These are phyloP conservation scores for Physcia stellaris DNA, from an alignment of 495 filamentous ascomycete species.

Conservation along the genomic window DNA sequence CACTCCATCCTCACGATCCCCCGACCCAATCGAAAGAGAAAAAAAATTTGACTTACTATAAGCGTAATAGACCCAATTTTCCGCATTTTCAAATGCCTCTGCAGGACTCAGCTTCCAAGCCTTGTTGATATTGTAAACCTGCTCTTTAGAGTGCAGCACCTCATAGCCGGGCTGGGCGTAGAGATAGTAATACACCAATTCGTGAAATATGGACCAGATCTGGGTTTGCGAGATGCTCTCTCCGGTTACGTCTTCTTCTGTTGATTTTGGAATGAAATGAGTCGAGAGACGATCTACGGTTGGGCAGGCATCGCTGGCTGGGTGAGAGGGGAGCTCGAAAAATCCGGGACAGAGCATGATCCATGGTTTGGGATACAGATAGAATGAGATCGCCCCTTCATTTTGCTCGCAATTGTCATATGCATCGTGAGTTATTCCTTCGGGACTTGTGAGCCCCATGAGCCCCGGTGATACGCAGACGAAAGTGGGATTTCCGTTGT, in stretches of 20 bases:
- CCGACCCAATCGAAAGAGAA: too few species aligned
- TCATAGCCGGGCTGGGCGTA: neutral
- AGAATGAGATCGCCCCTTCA: neutral
- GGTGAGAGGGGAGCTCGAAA: neutral
- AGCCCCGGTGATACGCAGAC: neutral
- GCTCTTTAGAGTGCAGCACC: neutral
- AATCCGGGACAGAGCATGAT: neutral
- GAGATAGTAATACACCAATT: neutral
- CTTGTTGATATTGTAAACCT: conserved; percentile 1
- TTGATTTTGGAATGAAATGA: neutral
- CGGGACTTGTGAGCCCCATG: neutral
- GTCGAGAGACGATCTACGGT: neutral
- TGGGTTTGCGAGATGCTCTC: neutral
- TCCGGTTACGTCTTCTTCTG: neutral
- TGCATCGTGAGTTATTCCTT: neutral
- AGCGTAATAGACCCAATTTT: neutral
- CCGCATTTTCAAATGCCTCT: neutral
- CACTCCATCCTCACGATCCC: too few species aligned
- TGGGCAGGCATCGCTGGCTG: neutral
- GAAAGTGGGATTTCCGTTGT: neutral
- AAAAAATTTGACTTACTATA: neutral
- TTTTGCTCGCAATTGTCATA: neutral
- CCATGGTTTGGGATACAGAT: neutral
- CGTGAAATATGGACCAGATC: neutral
- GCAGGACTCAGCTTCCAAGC: neutral